A percentile compares a stretch with the other conserved stretches of the same genome.
These are phyloP conservation scores for Leccinum subtestaceum DNA, from an alignment of 768 basidiomycete species.

Conservation along the genomic window DNA sequence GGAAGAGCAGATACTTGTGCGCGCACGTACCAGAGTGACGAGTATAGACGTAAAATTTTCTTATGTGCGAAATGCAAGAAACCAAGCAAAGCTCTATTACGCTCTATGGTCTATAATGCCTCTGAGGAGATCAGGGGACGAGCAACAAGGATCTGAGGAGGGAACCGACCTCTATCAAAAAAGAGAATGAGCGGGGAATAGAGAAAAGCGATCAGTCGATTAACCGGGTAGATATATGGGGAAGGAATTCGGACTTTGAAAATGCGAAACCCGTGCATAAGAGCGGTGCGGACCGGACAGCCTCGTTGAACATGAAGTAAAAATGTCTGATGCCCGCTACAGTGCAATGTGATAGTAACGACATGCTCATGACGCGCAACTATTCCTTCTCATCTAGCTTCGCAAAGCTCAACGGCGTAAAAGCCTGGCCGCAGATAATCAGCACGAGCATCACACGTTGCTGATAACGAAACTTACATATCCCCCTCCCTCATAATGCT, in stretches of 20 bases:
- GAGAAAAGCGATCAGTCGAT: conserved; percentile 5
- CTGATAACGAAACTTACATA: conserved; percentile 56
- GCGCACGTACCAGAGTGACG: conserved; percentile 41
- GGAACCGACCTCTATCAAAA: conserved; percentile 34
- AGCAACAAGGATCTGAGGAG: not conserved
- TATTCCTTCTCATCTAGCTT: conserved; percentile 38
- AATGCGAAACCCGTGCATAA: conserved; percentile 11
- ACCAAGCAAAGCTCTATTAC: conserved; percentile 63
- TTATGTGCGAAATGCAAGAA: conserved; percentile 40
- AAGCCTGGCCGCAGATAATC: conserved; percentile 38
- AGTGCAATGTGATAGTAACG: conserved; percentile 11
- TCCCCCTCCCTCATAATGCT: conserved; percentile 89
- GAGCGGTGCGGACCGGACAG: conserved; percentile 6
- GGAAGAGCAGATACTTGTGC: not conserved
- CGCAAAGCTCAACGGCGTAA: conserved; percentile 48
- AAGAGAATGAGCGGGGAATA: conserved; percentile 32
- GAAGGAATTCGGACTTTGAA: conserved; percentile 32
- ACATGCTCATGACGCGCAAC: conserved; percentile 12
- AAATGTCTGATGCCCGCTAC: conserved; percentile 15
- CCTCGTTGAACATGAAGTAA: conserved; percentile 8
- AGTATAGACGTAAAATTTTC: conserved; percentile 32
- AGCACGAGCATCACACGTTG: conserved; percentile 28
- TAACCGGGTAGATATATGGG: conserved; percentile 17
- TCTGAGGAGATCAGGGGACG: conserved; percentile 15
- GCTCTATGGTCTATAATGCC: conserved; percentile 44